These are phyloP conservation scores for Lavandula angustifolia DNA, from an alignment of 257 asterid species.

Conservation along the genomic window DNA sequence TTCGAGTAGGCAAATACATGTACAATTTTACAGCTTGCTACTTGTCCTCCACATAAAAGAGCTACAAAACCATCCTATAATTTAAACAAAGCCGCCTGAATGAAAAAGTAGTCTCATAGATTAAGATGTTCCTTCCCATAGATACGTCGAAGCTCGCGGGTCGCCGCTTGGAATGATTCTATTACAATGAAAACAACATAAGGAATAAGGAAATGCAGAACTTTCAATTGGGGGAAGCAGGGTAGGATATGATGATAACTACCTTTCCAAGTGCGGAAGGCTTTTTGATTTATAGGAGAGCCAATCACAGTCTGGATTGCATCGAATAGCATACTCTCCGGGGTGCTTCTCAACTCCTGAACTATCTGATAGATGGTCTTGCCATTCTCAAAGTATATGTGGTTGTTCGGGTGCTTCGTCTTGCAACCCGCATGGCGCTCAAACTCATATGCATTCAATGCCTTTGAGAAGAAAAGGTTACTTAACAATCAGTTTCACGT, in stretches of 20 bases:
- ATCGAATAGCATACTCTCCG: constrained; percentile 71
- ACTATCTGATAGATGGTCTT: constrained; percentile 91
- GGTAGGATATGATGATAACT: background rate
- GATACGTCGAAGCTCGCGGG: constrained; percentile 89
- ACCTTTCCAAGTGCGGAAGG: constrained; percentile 98
- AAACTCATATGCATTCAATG: constrained; percentile 85
- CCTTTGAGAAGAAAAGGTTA: constrained; percentile 42
- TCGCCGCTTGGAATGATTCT: constrained; percentile 96
- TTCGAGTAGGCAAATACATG: constrained; percentile 23
- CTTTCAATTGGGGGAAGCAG: background rate
- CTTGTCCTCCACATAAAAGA: constrained; percentile 33
- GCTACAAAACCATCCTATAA: constrained; percentile 25
- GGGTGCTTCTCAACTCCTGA: constrained; percentile 88
- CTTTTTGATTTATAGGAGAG: constrained; percentile 88
- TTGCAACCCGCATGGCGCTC: constrained; percentile 94
- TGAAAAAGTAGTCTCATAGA: constrained; percentile 36
- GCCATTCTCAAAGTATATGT: constrained; percentile 86
- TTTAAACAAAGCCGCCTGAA: background rate
- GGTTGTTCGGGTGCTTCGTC: constrained; percentile 95
- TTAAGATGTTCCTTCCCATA: constrained; percentile 88
- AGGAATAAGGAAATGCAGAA: constrained; percentile 17
- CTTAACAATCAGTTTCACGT: background rate
- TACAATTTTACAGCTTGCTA: constrained; percentile 34
- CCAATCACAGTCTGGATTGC: constrained; percentile 85
- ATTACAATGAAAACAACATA: constrained; percentile 32